phyloP scores from a whole-genome alignment of 129 eudicot species.

The Sambucus nigra region DNA sequence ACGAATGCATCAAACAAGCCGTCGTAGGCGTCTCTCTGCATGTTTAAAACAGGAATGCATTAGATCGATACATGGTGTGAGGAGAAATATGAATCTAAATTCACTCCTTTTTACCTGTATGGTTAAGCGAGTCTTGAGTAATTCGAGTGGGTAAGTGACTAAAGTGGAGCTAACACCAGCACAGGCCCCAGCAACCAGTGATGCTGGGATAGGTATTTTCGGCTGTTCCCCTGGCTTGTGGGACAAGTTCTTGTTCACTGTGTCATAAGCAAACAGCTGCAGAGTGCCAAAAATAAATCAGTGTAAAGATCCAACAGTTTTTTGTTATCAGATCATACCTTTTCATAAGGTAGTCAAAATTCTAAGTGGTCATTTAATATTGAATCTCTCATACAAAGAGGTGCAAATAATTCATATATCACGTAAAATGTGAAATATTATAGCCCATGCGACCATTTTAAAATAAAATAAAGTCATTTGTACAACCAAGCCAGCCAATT shows the following conservation, averaged over 20 bases:
- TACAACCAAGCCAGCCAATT: too few species aligned
- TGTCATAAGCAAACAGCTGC: conserved; percentile 80
- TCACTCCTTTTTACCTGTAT: conserved; percentile 41
- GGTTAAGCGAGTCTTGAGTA: conserved; percentile 82
- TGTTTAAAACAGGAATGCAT: not conserved
- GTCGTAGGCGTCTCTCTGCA: conserved; percentile 61
- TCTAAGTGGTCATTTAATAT: too few species aligned
- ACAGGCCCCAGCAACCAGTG: conserved; percentile 75
- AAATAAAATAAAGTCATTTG: too few species aligned
- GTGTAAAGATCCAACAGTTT: not conserved
- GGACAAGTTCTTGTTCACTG: conserved; percentile 76
- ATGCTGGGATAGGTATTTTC: conserved; percentile 55
- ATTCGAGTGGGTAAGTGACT: conserved; percentile 79
- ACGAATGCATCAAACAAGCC: conserved; percentile 73
- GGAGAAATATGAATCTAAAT: too few species aligned
- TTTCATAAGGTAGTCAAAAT: too few species aligned
- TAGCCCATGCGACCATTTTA: too few species aligned
- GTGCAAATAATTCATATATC: too few species aligned
- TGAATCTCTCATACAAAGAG: too few species aligned
- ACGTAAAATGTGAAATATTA: too few species aligned
- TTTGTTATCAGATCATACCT: too few species aligned
- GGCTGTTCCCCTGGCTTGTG: conserved; percentile 54
- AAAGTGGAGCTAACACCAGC: conserved; percentile 84
- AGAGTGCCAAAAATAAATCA: conserved; percentile 7
- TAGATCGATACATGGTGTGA: too few species aligned